These are phyloP conservation scores for Neurospora terricola DNA, from an alignment of 495 filamentous ascomycete species.

Conservation along the genomic window DNA sequence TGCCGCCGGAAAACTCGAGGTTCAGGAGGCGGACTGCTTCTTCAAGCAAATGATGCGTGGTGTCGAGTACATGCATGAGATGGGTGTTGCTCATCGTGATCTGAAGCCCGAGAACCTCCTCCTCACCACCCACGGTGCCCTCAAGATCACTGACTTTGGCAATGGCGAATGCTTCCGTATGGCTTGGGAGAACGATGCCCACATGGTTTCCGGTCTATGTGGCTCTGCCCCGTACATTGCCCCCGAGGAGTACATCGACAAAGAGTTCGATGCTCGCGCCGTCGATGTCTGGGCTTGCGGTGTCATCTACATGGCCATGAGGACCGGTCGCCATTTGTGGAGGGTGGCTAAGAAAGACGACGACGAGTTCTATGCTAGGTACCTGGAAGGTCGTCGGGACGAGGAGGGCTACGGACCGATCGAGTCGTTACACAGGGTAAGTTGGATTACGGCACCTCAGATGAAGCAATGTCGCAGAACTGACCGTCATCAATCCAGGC, in stretches of 20 bases:
- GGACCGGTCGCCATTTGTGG: slow-evolving; percentile 93
- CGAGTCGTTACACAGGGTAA: slow-evolving; percentile 88
- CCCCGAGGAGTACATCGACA: slow-evolving; percentile 89
- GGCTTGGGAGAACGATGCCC: slow-evolving; percentile 97
- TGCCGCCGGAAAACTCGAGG: slow-evolving; percentile 85
- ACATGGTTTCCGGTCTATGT: slow-evolving; percentile 95
- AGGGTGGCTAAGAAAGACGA: slow-evolving; percentile 90
- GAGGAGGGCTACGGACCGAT: slow-evolving; percentile 95
- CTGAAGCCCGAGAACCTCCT: slow-evolving; percentile 96
- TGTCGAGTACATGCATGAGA: slow-evolving; percentile 98
- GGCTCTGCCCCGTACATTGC: slow-evolving; percentile 96
- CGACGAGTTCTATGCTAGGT: slow-evolving; percentile 92
- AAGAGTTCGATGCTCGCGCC: slow-evolving; percentile 91
- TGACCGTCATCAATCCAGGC: slow-evolving; percentile 46
- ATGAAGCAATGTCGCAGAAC: slow-evolving; percentile 6
- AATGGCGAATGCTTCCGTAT: slow-evolving; percentile 99
- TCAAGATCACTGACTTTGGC: slow-evolving; percentile 98
- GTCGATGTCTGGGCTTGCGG: slow-evolving; percentile 98
- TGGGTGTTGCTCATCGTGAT: slow-evolving; percentile 97
- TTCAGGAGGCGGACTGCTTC: slow-evolving; percentile 90
- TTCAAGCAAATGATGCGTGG: slow-evolving; percentile 99
- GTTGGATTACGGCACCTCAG: slow-evolving; percentile 21
- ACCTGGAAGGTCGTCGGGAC: slow-evolving; percentile 81
- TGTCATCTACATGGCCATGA: slow-evolving; percentile 99
- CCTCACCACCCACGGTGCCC: slow-evolving; percentile 80